Conservation (phyloP, 257 asterid species). For the Salvia hispanica region DNA sequence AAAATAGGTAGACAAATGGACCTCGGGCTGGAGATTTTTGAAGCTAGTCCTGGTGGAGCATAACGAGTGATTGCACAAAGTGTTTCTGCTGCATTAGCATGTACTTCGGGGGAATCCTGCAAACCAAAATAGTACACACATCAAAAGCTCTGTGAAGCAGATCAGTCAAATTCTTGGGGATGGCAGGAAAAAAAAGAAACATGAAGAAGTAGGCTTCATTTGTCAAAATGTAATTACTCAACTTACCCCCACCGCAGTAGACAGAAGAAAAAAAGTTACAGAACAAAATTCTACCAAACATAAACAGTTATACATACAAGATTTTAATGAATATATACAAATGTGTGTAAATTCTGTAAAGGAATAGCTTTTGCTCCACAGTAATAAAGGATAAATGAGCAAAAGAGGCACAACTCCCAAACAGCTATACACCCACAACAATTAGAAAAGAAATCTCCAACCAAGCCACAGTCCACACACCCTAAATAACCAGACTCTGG, state of each 20-base stretch:
- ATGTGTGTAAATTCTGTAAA: slow-evolving; percentile 12
- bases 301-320: background rate
- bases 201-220: slow-evolving; percentile 1
- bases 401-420: slow-evolving; percentile 9
- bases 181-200: too few species aligned
- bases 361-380: slow-evolving; percentile 16
- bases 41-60: slow-evolving; percentile 74
- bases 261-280: background rate
- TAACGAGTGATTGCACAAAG: slow-evolving; percentile 75
- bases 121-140: slow-evolving; percentile 20
- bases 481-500: slow-evolving; percentile 13
- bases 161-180: background rate
- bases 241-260: background rate
- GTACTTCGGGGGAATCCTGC: slow-evolving; percentile 93
- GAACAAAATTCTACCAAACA: background rate
- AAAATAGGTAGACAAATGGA: slow-evolving; percentile 32
- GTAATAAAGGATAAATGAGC: slow-evolving; percentile 9
- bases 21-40: slow-evolving; percentile 88
- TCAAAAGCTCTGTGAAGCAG: slow-evolving; percentile 16
- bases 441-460: slow-evolving; percentile 25
- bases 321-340: background rate
- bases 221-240: slow-evolving; percentile 11
- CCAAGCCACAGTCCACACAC: slow-evolving; percentile 16
- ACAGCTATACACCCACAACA: slow-evolving; percentile 15
- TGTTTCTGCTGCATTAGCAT: slow-evolving; percentile 94